Conservation (phyloP, 176 grass and related monocot genomes). For the Oryza nivara region DNA sequence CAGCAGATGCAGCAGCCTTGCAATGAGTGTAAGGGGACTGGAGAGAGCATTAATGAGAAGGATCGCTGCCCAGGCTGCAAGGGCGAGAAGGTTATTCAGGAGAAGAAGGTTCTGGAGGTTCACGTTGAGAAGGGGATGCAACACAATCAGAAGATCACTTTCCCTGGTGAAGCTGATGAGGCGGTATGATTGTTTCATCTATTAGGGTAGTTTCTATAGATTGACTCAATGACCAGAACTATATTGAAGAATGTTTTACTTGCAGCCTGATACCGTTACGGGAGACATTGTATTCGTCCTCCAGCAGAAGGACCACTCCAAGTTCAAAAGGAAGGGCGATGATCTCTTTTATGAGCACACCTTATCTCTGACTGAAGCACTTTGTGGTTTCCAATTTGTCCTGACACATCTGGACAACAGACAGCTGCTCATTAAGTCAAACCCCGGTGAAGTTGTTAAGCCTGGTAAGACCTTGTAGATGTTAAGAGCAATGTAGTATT, state of each 20-base stretch:
- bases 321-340: constrained; percentile 93
- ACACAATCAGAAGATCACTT: constrained; percentile 90
- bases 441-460: constrained; percentile 89
- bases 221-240: constrained; percentile 20
- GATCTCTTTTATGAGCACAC: constrained; percentile 96
- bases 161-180: constrained; percentile 98
- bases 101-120: constrained; percentile 98
- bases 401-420: constrained; percentile 95
- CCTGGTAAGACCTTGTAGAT: constrained; percentile 61
- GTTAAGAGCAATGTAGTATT: neutral
- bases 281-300: constrained; percentile 94
- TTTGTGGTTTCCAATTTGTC: constrained; percentile 92
- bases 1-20: constrained; percentile 98
- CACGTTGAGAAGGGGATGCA: constrained; percentile 98
- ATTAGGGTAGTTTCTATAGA: neutral
- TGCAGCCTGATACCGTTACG: constrained; percentile 89
- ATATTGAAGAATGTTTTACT: constrained; percentile 26
- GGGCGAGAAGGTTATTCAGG: constrained; percentile 90
- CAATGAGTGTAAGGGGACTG: constrained; percentile 95
- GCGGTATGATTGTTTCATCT: constrained; percentile 58
- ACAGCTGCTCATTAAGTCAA: constrained; percentile 85
- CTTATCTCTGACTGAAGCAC: constrained; percentile 81
- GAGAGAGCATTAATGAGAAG: constrained; percentile 91
- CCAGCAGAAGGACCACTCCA: constrained; percentile 93
- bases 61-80: constrained; percentile 90